Evolutionary conservation across 805 yeast genomes (phyloP).

Genomic region (Ogataea glucozyma): DNA sequence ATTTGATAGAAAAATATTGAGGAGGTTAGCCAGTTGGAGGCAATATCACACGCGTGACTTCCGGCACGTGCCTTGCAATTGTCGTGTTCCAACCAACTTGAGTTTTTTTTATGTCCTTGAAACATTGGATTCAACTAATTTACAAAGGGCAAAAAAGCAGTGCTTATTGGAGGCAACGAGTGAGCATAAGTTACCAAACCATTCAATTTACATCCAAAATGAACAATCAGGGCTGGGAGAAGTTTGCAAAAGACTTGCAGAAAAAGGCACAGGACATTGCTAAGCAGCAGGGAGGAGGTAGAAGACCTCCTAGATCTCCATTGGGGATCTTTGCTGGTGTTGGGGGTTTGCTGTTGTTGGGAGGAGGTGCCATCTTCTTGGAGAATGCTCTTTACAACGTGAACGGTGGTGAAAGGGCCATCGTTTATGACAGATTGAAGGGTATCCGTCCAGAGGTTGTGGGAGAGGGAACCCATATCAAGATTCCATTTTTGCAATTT

Average conservation of each 20-base stretch:
- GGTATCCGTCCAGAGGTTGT: slow-evolving; percentile 85
- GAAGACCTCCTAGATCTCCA: slow-evolving; percentile 39
- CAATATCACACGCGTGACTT: not conserved
- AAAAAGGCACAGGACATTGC: slow-evolving; percentile 45
- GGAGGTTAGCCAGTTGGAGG: too few relatives aligned
- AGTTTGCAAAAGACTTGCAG: slow-evolving; percentile 51
- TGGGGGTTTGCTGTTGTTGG: slow-evolving; percentile 60
- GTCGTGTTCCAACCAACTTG: too few relatives aligned
- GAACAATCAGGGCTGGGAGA: slow-evolving; percentile 50
- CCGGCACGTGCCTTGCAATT: slow-evolving; percentile 5
- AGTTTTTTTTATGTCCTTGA: too few relatives aligned
- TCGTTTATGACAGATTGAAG: slow-evolving; percentile 80
- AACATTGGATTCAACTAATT: too few relatives aligned
- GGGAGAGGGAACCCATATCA: slow-evolving; percentile 93
- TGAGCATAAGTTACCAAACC: not conserved
- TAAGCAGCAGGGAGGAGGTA: slow-evolving; percentile 32
- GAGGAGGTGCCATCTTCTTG: slow-evolving; percentile 54
- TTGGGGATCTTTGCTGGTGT: slow-evolving; percentile 60
- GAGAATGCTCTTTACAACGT: slow-evolving; percentile 74
- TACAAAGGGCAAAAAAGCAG: not conserved
- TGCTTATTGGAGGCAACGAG: not conserved
- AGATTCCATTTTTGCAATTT: slow-evolving; percentile 91
- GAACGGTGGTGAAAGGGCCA: slow-evolving; percentile 99
- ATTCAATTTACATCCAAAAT: slow-evolving; percentile 15
- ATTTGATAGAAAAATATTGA: too few relatives aligned